phyloP scores from a whole-genome alignment of 257 asterid genomes.

The Fraxinus americana region DNA sequence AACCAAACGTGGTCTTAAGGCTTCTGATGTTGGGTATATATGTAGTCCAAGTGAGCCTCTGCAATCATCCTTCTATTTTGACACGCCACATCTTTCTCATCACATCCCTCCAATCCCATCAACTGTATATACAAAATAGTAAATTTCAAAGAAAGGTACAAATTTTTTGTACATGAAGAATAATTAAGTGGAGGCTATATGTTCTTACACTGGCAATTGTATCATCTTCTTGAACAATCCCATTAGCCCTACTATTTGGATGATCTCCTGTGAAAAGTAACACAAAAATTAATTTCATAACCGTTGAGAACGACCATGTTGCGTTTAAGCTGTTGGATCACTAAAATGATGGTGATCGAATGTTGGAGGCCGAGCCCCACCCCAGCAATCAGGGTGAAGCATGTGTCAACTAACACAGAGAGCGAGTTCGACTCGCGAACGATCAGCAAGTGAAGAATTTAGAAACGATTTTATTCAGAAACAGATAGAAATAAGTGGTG shows the following conservation, averaged over 20 bases:
- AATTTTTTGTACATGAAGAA: not conserved
- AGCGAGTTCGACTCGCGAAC: no score
- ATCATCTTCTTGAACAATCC: not conserved
- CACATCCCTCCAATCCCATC: constrained; percentile 23
- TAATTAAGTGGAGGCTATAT: not conserved
- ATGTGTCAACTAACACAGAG: no score
- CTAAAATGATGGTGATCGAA: no score
- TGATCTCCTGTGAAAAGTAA: not conserved
- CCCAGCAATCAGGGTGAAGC: no score
- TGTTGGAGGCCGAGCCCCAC: no score
- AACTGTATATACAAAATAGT: not conserved
- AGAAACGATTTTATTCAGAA: no score
- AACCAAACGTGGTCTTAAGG: constrained; percentile 8
- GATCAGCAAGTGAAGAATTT: no score
- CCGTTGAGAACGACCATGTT: not conserved
- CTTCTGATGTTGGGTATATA: constrained; percentile 27
- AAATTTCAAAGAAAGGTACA: not conserved
- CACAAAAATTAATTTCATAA: not conserved
- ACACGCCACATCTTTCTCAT: constrained; percentile 19
- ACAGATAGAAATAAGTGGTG: no score
- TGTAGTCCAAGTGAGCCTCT: constrained; percentile 30
- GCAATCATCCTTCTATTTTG: constrained; percentile 26
- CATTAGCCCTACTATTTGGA: not conserved
- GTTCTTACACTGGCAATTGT: not conserved
- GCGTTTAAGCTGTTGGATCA: no score